phyloP scores from a whole-genome alignment of 768 basidiomycete species.

The Leucogyrophana mollusca region DNA sequence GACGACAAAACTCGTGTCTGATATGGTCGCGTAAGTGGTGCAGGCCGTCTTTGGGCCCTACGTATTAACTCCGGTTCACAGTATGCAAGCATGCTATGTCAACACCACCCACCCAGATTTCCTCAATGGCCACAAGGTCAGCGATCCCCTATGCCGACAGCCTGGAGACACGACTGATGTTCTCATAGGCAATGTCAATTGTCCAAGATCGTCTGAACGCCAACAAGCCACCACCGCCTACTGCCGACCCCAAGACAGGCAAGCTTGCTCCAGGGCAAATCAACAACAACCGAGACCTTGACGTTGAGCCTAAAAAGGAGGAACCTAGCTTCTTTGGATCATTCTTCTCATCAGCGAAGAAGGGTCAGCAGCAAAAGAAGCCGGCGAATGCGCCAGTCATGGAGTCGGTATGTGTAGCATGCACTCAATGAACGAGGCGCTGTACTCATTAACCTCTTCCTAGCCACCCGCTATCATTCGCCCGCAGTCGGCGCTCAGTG shows the following conservation, averaged over 20 bases:
- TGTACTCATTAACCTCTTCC: constrained; percentile 35
- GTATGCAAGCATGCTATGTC: constrained; percentile 98
- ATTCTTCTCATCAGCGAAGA: constrained; percentile 78
- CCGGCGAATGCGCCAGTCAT: constrained; percentile 49
- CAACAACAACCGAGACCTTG: constrained; percentile 95
- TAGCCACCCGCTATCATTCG: constrained; percentile 85
- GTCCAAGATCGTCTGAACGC: constrained; percentile 81
- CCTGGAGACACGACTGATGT: constrained; percentile 3
- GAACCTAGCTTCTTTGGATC: constrained; percentile 92
- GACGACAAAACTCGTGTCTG: constrained; percentile 90
- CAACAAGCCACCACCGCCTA: constrained; percentile 63
- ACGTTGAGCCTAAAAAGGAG: constrained; percentile 86
- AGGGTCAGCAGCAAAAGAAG: constrained; percentile 61
- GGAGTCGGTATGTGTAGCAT: constrained; percentile 47
- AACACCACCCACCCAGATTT: constrained; percentile 99
- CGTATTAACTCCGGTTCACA: constrained; percentile 24
- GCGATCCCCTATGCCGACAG: constrained; percentile 4
- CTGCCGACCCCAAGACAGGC: constrained; percentile 65
- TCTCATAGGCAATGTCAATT: constrained; percentile 76
- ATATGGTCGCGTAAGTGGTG: constrained; percentile 81
- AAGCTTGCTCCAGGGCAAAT: constrained; percentile 60
- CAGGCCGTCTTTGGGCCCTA: not conserved
- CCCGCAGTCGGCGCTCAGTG: constrained; percentile 87
- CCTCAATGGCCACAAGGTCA: constrained; percentile 88
- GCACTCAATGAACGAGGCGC: not conserved